Conservation (phyloP, 352 stramenopile genomes). For the Thalassiosira exigua region DNA sequence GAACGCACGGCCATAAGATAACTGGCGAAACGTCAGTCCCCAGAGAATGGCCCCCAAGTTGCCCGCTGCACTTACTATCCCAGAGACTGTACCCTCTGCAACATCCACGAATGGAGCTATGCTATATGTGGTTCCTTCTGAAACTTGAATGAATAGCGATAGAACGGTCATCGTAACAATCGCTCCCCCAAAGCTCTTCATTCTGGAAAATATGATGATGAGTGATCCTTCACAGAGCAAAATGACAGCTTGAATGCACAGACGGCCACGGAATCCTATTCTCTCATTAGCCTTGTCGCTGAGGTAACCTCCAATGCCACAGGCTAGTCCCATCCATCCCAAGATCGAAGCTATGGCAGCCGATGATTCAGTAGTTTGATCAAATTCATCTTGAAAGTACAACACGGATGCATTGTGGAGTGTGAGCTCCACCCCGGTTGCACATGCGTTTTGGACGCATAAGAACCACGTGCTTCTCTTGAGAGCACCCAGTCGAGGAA, state of each 20-base stretch:
- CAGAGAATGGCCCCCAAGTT: too few relatives aligned
- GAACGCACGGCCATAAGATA: too few relatives aligned
- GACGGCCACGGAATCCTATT: constrained; percentile 86
- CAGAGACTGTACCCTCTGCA: too few relatives aligned
- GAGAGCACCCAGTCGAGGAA: constrained; percentile 51
- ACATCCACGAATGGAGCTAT: too few relatives aligned
- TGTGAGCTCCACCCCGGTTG: constrained; percentile 93
- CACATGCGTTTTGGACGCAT: constrained; percentile 90
- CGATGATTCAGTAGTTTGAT: constrained; percentile 82
- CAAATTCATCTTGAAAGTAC: constrained; percentile 89
- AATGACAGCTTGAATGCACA: constrained; percentile 40
- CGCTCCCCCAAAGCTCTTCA: too few relatives aligned
- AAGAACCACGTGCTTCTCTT: constrained; percentile 90
- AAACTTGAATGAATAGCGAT: too few relatives aligned
- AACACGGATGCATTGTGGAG: constrained; percentile 92
- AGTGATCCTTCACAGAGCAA: constrained; percentile 35
- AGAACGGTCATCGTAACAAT: too few relatives aligned
- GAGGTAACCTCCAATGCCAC: too few relatives aligned
- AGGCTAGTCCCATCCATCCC: constrained; percentile 91
- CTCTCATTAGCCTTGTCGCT: too few relatives aligned
- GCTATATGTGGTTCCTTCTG: neutral
- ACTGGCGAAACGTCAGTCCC: too few relatives aligned
- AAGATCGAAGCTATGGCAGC: constrained; percentile 87
- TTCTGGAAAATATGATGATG: too few relatives aligned
- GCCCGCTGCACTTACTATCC: too few relatives aligned